These are phyloP conservation scores for Diaporthe destruens DNA, from an alignment of 2,329 filamentous ascomycete genomes.

Conservation along the genomic window DNA sequence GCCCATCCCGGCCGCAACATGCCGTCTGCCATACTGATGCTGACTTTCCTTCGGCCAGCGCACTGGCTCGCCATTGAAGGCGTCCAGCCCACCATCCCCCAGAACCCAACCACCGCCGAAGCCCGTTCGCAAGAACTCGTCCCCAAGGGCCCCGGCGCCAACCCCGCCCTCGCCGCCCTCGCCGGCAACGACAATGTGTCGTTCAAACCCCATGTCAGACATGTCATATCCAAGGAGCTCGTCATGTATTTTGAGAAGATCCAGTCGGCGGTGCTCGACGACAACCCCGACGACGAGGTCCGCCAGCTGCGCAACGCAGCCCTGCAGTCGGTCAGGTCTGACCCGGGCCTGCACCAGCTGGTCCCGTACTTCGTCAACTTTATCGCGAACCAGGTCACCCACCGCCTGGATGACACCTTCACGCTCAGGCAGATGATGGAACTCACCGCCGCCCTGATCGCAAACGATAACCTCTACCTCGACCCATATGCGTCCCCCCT, in stretches of 20 bases:
- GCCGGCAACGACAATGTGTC: conserved; percentile 85
- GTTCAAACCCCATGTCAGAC: conserved; percentile 93
- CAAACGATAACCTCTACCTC: conserved; percentile 83
- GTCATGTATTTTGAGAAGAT: conserved; percentile 98
- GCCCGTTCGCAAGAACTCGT: conserved; percentile 86
- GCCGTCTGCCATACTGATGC: conserved; percentile 33
- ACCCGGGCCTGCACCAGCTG: conserved; percentile 94
- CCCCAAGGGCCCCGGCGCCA: conserved; percentile 90
- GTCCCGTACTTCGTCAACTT: conserved; percentile 98
- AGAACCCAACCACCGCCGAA: conserved; percentile 92
- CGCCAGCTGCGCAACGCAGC: conserved; percentile 82
- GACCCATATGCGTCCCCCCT: conserved; percentile 74
- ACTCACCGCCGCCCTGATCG: conserved; percentile 84
- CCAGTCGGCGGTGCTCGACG: conserved; percentile 87
- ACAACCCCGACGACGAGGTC: conserved; percentile 83
- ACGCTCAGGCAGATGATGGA: conserved; percentile 93
- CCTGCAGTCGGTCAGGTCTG: conserved; percentile 85
- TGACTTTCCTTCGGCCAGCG: conserved; percentile 62
- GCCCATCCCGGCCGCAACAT: neutral
- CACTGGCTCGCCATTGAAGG: conserved; percentile 99
- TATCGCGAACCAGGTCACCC: conserved; percentile 94
- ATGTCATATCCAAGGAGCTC: conserved; percentile 94
- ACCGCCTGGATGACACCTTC: conserved; percentile 91
- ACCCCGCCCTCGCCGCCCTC: conserved; percentile 84
- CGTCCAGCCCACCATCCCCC: conserved; percentile 94